These are phyloP conservation scores for Ulota crispa DNA, from an alignment of 225 moss, liverwort and hornwort species.

Conservation along the genomic window DNA sequence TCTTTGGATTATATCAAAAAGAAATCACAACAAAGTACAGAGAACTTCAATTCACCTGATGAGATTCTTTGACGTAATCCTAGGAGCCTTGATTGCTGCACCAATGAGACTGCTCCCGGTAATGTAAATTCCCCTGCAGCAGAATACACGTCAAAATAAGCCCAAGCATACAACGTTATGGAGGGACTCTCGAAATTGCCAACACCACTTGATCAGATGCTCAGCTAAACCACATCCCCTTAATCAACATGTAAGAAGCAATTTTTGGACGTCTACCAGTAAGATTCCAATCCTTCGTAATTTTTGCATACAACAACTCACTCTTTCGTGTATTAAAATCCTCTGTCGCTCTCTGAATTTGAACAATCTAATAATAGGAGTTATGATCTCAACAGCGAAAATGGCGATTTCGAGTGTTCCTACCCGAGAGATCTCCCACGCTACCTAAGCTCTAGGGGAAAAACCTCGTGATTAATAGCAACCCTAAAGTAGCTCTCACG, in stretches of 20 bases:
- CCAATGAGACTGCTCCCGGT: slow-evolving; percentile 96
- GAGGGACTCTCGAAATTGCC: too few species aligned
- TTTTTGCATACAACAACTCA: too few species aligned
- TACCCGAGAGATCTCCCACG: background rate
- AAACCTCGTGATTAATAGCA: background rate
- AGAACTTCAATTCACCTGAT: slow-evolving; percentile 58
- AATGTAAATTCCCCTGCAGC: slow-evolving; percentile 87
- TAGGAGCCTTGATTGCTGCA: slow-evolving; percentile 90
- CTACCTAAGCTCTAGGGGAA: slow-evolving; percentile 14
- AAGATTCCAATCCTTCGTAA: too few species aligned
- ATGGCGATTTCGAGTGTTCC: too few species aligned
- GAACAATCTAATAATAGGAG: too few species aligned
- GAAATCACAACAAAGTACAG: background rate
- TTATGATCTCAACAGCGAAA: too few species aligned
- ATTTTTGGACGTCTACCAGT: too few species aligned
- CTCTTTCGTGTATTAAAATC: too few species aligned
- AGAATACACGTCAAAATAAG: background rate
- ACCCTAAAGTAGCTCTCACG: background rate
- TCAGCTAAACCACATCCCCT: too few species aligned
- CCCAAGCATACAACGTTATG: background rate
- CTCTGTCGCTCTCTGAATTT: too few species aligned
- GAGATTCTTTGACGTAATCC: slow-evolving; percentile 91
- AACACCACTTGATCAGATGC: too few species aligned
- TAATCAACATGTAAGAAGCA: too few species aligned
- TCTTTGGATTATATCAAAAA: background rate